phyloP scores from a whole-genome alignment of 2,329 filamentous ascomycete species.

The Chaetomium sp. region DNA sequence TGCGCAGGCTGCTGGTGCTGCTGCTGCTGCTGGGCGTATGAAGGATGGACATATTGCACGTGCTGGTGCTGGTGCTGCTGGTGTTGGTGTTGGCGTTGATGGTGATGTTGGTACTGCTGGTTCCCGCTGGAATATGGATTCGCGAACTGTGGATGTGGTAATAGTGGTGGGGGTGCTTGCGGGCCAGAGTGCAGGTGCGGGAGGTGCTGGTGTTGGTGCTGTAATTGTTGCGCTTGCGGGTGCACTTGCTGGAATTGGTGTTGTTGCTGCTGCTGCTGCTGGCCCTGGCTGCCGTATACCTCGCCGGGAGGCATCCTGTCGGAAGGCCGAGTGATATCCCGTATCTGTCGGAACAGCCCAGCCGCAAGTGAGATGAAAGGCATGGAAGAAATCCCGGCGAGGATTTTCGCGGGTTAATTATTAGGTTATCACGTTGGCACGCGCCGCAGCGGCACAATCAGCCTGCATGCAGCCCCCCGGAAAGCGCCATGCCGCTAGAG shows the following conservation, averaged over 20 bases:
- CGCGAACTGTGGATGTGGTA: slow-evolving; percentile 29
- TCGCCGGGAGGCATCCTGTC: slow-evolving; percentile 45
- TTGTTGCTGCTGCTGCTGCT: slow-evolving; percentile 32
- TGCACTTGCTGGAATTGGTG: slow-evolving; percentile 37
- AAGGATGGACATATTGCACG: slow-evolving; percentile 32
- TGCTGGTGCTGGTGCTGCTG: slow-evolving; percentile 26
- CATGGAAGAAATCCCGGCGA: slow-evolving; percentile 34
- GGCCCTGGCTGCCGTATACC: slow-evolving; percentile 44
- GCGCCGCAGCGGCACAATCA: slow-evolving; percentile 20
- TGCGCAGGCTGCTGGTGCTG: slow-evolving; percentile 26
- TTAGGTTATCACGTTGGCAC: slow-evolving; percentile 12
- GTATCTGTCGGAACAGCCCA: slow-evolving; percentile 36
- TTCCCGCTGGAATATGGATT: slow-evolving; percentile 28
- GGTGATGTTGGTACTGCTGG: slow-evolving; percentile 28
- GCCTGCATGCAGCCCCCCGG: slow-evolving; percentile 19
- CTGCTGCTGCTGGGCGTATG: slow-evolving; percentile 30
- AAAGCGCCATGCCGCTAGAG: slow-evolving; percentile 9
- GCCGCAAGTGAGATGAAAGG: slow-evolving; percentile 14
- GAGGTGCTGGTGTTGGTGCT: slow-evolving; percentile 35
- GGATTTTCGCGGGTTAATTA: slow-evolving; percentile 13
- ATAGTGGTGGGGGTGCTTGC: slow-evolving; percentile 21
- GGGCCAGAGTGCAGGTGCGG: slow-evolving; percentile 24
- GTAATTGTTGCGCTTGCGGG: slow-evolving; percentile 28
- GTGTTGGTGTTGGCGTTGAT: slow-evolving; percentile 23
- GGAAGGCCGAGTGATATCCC: slow-evolving; percentile 28